These are phyloP conservation scores for Pythium sukuiense DNA, from an alignment of 352 stramenopile species.

Conservation along the genomic window DNA sequence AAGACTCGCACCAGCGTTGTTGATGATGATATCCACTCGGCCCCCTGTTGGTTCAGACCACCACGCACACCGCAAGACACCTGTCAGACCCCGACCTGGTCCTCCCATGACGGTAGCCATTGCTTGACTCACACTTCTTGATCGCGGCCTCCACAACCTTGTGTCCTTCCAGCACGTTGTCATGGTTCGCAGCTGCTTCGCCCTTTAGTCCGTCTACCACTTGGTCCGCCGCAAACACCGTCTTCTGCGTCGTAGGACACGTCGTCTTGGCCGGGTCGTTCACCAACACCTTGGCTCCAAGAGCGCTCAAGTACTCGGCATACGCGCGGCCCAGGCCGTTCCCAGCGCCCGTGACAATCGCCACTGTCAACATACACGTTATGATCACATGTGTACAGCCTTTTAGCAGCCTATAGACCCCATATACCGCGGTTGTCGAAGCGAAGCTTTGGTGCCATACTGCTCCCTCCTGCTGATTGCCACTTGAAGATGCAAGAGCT, in stretches of 20 bases:
- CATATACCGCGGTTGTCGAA: slow-evolving; percentile 52
- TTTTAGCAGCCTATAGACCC: neutral
- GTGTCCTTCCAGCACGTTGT: slow-evolving; percentile 68
- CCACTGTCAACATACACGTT: slow-evolving; percentile 38
- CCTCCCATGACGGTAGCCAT: too few relatives aligned
- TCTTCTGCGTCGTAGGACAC: slow-evolving; percentile 31
- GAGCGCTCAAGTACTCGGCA: slow-evolving; percentile 63
- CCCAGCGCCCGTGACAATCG: slow-evolving; percentile 84
- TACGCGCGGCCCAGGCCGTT: slow-evolving; percentile 85
- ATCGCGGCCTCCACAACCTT: slow-evolving; percentile 85
- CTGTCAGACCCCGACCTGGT: too few relatives aligned
- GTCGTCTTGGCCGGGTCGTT: slow-evolving; percentile 67
- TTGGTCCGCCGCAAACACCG: slow-evolving; percentile 48
- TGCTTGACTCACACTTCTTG: slow-evolving; percentile 59
- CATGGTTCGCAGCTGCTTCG: slow-evolving; percentile 66
- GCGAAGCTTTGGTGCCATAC: slow-evolving; percentile 32
- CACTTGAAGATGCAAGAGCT: slow-evolving; percentile 10
- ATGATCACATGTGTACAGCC: neutral
- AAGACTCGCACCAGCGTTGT: slow-evolving; percentile 83
- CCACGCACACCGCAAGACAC: too few relatives aligned
- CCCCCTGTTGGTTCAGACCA: slow-evolving; percentile 40
- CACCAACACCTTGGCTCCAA: slow-evolving; percentile 77
- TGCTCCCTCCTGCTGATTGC: neutral
- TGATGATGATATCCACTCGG: slow-evolving; percentile 90
- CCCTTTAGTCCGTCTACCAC: slow-evolving; percentile 57